Conservation (phyloP, 441 rosid species). For the Theobroma grandiflorum region DNA sequence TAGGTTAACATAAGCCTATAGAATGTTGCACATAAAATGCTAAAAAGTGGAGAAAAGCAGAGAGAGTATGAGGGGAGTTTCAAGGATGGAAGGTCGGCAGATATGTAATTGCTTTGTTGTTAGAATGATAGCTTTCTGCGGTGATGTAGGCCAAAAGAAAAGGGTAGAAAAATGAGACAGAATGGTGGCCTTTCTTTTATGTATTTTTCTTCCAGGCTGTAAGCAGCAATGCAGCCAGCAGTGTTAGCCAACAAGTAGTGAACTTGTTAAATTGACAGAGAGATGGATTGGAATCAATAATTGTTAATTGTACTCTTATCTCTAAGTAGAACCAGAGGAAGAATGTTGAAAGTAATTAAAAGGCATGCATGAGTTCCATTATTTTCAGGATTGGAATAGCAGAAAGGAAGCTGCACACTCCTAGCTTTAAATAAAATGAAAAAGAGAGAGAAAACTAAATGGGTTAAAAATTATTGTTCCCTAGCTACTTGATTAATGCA, state of each 20-base stretch:
- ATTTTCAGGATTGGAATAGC: background rate
- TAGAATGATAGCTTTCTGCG: constrained; percentile 29
- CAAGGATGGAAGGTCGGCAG: constrained; percentile 15
- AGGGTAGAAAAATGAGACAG: background rate
- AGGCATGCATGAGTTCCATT: background rate
- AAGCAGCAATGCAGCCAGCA: background rate
- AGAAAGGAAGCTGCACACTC: background rate
- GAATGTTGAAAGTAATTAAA: background rate
- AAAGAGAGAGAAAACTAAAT: background rate
- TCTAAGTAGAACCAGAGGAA: background rate
- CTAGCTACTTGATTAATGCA: background rate
- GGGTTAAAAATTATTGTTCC: background rate
- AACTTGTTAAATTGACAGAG: background rate
- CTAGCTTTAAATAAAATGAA: background rate
- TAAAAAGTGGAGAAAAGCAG: constrained; percentile 6
- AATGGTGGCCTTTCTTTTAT: constrained; percentile 9
- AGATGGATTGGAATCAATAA: constrained; percentile 9
- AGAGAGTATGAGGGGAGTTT: background rate
- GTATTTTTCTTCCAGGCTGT: constrained; percentile 22
- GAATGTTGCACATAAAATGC: constrained; percentile 30
- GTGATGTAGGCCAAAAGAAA: constrained; percentile 32
- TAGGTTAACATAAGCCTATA: constrained; percentile 25
- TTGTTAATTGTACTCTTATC: background rate
- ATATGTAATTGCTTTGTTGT: constrained; percentile 15
- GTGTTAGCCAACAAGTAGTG: background rate